Evolutionary conservation across 78 protist genomes (phyloP), one percentile per base, ranked within the genome.

Genomic region (Capsaspora owczarzaki): DNA sequence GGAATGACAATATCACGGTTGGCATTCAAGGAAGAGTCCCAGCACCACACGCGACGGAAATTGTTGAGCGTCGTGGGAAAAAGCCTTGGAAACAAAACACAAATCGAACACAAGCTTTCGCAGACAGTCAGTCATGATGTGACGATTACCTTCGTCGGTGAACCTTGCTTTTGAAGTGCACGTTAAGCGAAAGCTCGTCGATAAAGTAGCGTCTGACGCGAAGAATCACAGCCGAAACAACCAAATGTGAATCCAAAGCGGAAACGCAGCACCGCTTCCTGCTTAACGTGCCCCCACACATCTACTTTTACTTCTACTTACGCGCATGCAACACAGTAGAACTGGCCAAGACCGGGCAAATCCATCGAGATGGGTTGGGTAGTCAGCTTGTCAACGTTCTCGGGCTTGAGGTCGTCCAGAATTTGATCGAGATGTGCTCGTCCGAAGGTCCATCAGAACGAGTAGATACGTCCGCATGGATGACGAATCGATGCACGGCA

Each of bases 261-360:
- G 56, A 49, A 49, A 16, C 56, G 16, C n/a, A 49, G 56, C 56
- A 12, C 51, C 5, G 12, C 25, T 12, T 5, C 12, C 51, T 46
- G 51, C 12, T 46, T 14, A 46, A 46, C 25, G 51, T 46, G 51
- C 5, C 5, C 12, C 5, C 51, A 46, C 51, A 46, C 51, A 46
- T 14, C 5, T 5, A 4, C 66, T 56, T 3, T 12, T 16, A 25
- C 35, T 2, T 3, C 66, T 16, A 3, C 66, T 12, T 29, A 56
- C 66, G 12, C 25, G 66, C 66, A 56, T 19, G n/a, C 33, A n/a
- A 75, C 10, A 80, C 86, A 82, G 76, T 76, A 76, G 80, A 31
- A 43, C 72, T 82, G 86, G 29, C 86, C 86, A 4, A 40, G 25
- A 5, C 86, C 86, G 22, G 86, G 86, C 0, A 82, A 80, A 29